These are phyloP conservation scores for Yamadazyma akitaensis DNA, from an alignment of 805 yeast genomes.

Conservation along the genomic window DNA sequence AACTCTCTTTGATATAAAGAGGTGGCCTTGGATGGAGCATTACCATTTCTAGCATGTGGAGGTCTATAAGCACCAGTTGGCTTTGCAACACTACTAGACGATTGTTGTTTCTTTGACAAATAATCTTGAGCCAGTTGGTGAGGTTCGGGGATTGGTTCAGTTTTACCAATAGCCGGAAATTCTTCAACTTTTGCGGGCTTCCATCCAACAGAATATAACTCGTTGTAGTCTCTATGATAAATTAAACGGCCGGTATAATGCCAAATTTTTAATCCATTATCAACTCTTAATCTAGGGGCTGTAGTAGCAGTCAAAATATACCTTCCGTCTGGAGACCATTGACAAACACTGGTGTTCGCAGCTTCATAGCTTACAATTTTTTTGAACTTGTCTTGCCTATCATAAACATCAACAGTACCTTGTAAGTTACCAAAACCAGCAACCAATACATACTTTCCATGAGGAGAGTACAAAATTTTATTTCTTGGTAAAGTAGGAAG, in stretches of 20 bases:
- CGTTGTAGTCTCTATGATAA: constrained; percentile 75
- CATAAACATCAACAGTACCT: constrained; percentile 93
- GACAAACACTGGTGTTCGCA: constrained; percentile 91
- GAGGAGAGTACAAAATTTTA: constrained; percentile 89
- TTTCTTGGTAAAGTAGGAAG: constrained; percentile 87
- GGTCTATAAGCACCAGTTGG: constrained; percentile 94
- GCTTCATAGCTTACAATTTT: constrained; percentile 85
- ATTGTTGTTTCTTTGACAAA: constrained; percentile 39
- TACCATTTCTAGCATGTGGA: constrained; percentile 77
- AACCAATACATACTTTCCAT: constrained; percentile 83
- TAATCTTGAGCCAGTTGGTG: constrained; percentile 69
- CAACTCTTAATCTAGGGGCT: constrained; percentile 94
- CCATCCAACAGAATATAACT: constrained; percentile 82
- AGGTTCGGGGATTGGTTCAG: constrained; percentile 58
- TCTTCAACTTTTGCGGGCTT: constrained; percentile 56
- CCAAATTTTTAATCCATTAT: constrained; percentile 93
- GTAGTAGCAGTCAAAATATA: constrained; percentile 94
- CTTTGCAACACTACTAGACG: constrained; percentile 42
- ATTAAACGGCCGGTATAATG: constrained; percentile 82
- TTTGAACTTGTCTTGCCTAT: constrained; percentile 79
- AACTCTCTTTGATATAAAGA: constrained; percentile 59
- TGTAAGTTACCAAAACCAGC: constrained; percentile 98
- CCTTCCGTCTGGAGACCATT: constrained; percentile 98
- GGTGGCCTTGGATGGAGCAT: constrained; percentile 32
- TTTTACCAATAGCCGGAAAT: constrained; percentile 52